Evolutionary conservation across 2,329 filamentous ascomycete species (phyloP).

Genomic region (Pseudogymnoascus sp.): DNA sequence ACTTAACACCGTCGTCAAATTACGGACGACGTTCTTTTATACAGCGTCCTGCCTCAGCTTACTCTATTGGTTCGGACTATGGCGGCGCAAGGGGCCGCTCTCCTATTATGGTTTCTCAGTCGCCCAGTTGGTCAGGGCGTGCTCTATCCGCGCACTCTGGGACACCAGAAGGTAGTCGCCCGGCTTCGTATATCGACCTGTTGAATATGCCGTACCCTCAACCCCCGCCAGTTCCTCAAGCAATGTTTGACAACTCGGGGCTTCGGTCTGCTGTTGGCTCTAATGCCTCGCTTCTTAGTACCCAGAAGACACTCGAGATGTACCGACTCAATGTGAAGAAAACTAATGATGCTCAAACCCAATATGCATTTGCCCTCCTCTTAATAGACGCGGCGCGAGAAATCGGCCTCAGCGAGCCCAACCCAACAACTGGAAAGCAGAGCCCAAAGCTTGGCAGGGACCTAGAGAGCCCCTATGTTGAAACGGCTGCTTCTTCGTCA

Average conservation of each 20-base stretch:
- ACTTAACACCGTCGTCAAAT: slow-evolving; percentile 52
- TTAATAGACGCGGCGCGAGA: slow-evolving; percentile 85
- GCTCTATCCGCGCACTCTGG: slow-evolving; percentile 25
- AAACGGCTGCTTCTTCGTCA: slow-evolving; percentile 43
- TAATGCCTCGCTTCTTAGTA: slow-evolving; percentile 84
- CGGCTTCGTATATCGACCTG: slow-evolving; percentile 39
- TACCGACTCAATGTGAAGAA: slow-evolving; percentile 97
- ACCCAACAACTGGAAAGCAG: slow-evolving; percentile 14
- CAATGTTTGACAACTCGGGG: slow-evolving; percentile 65
- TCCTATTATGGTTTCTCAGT: slow-evolving; percentile 31
- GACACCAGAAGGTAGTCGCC: slow-evolving; percentile 22
- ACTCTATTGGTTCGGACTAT: slow-evolving; percentile 66
- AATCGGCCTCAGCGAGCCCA: slow-evolving; percentile 50
- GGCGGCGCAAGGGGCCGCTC: slow-evolving; percentile 55
- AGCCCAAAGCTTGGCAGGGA: slow-evolving; percentile 41
- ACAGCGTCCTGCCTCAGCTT: slow-evolving; percentile 65
- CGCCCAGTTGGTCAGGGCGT: slow-evolving; percentile 22
- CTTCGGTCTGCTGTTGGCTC: slow-evolving; percentile 73
- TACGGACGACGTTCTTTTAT: slow-evolving; percentile 48
- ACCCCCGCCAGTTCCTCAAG: slow-evolving; percentile 25
- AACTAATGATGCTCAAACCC: slow-evolving; percentile 79
- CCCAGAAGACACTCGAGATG: slow-evolving; percentile 94
- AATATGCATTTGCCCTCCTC: slow-evolving; percentile 95
- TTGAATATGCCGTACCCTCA: slow-evolving; percentile 41
- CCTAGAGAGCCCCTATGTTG: slow-evolving; percentile 38